Base-by-base conservation (phyloP, 2,329 filamentous ascomycete genomes). In the Coniochaeta sp. region DNA sequence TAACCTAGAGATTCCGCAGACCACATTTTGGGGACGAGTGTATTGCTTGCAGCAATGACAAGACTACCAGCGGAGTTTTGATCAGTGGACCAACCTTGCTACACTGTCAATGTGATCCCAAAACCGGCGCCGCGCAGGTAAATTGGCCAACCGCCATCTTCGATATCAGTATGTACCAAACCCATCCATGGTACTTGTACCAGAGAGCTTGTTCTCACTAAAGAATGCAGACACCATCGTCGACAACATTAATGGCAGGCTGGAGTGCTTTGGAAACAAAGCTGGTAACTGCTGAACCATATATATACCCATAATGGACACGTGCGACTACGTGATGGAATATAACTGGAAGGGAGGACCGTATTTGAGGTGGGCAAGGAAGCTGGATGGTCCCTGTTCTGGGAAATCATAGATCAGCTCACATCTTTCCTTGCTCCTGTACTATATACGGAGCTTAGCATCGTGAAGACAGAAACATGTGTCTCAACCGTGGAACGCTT, bases 101-200 rank as follows among this genome's bases (percentile, higher is more conserved):
- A 36, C 61, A 66, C 50, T 67, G 66, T 60, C 42, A 63, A 47
- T 67, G 66, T 60, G 62, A 67, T 44, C 65, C 66, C 2, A 64
- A 65, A 5, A 64, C 64, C 0, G 65, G 65, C 2, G 63, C 59
- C 6, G 58, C 61, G 2, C 60, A 66, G 34, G 61, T 57, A 9
- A 62, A 59, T 57, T 67, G 66, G 66, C 64, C 65, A 7, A 66
- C 61, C 4, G 60, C 65, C 34, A 59, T 63, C 16, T 63, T 67
- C 59, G 66, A 66, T 54, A 55, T 66, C 17, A 40, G 55, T 57
- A 57, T 36, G 32, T 40, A 14, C 14, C 52, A 40, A 4, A n/a
- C n/a, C 38, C 38, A 40, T 40, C 14, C 14, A n/a, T n/a, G 38
- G n/a, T 32, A 32, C 17, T 28, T 4, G 26, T 19, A 30, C 8